Conservation (phyloP, 768 basidiomycete species). For the Auriculariales sp. region DNA sequence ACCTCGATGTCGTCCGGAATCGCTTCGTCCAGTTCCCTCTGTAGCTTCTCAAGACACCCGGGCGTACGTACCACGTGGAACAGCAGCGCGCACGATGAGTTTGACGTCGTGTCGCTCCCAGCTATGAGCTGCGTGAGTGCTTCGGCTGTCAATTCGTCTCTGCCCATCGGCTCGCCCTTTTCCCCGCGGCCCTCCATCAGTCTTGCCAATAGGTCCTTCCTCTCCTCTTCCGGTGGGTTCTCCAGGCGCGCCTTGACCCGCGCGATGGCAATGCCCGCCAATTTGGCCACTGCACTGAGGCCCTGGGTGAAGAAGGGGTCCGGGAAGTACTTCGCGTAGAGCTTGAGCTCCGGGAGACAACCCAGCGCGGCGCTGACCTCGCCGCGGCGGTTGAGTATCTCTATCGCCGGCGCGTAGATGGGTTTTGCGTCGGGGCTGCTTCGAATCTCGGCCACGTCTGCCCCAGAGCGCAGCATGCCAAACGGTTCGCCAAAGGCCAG, state of each 20-base stretch:
- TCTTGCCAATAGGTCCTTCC: constrained; percentile 70
- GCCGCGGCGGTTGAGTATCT: constrained; percentile 78
- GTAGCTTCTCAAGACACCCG: constrained; percentile 31
- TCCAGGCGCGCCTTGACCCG: constrained; percentile 66
- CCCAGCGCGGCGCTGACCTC: constrained; percentile 80
- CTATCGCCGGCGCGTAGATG: constrained; percentile 58
- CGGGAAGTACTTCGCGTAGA: constrained; percentile 44
- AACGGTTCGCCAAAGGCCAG: constrained; percentile 80
- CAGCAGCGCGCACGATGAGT: constrained; percentile 39
- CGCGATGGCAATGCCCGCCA: constrained; percentile 69
- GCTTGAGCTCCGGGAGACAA: constrained; percentile 55
- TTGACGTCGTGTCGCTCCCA: constrained; percentile 87
- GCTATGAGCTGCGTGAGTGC: constrained; percentile 76
- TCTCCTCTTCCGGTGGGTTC: constrained; percentile 41
- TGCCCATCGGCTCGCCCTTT: constrained; percentile 63
- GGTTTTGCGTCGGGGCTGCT: constrained; percentile 23
- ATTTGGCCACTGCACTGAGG: constrained; percentile 44
- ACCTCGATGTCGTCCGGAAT: constrained; percentile 47
- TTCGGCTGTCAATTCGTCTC: constrained; percentile 78
- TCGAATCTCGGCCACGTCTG: constrained; percentile 42
- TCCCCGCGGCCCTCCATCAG: constrained; percentile 67
- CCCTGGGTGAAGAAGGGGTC: constrained; percentile 65
- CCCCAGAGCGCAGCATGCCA: constrained; percentile 67
- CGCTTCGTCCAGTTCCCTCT: constrained; percentile 54
- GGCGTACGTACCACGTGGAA: constrained; percentile 4